phyloP scores from a whole-genome alignment of 345 rosid species.

The Moricandia arvensis region DNA sequence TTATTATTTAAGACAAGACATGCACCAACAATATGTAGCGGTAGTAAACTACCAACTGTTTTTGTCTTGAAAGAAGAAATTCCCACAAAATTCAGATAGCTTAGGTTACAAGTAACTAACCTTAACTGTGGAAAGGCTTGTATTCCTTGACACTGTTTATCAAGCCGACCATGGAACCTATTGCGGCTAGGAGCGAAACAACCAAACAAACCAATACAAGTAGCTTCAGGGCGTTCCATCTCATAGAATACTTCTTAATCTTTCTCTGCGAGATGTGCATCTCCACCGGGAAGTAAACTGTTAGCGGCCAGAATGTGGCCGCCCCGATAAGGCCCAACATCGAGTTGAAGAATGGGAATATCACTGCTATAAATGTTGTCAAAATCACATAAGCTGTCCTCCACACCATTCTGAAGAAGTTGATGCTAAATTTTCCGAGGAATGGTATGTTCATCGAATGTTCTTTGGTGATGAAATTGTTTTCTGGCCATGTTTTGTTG shows the following conservation, averaged over 20 bases:
- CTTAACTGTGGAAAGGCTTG: slow-evolving; percentile 56
- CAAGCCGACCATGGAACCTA: slow-evolving; percentile 71
- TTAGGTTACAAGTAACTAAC: not conserved
- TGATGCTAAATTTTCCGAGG: slow-evolving; percentile 48
- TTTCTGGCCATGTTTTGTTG: slow-evolving; percentile 56
- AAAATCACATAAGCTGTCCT: slow-evolving; percentile 69
- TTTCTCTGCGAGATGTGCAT: slow-evolving; percentile 68
- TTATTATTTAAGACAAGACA: not conserved
- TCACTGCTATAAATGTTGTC: slow-evolving; percentile 67
- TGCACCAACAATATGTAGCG: not conserved
- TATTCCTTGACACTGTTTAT: slow-evolving; percentile 48
- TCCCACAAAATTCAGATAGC: not conserved
- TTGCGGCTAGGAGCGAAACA: slow-evolving; percentile 61
- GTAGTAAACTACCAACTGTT: not conserved
- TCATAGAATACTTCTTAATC: slow-evolving; percentile 48
- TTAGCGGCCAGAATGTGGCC: slow-evolving; percentile 72
- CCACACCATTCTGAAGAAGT: slow-evolving; percentile 68
- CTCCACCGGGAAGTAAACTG: slow-evolving; percentile 82
- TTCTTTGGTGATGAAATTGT: slow-evolving; percentile 55
- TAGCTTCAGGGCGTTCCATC: slow-evolving; percentile 66
- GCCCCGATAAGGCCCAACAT: slow-evolving; percentile 82
- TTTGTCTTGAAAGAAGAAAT: not conserved
- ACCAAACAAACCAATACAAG: slow-evolving; percentile 56
- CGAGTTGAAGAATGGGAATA: slow-evolving; percentile 87
- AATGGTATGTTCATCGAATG: slow-evolving; percentile 42